Percentiles rank a stretch among this genome's conserved stretches.
Evolutionary conservation across 2,329 filamentous ascomycete genomes (phyloP).

Genomic region (Arthroderma sp.): DNA sequence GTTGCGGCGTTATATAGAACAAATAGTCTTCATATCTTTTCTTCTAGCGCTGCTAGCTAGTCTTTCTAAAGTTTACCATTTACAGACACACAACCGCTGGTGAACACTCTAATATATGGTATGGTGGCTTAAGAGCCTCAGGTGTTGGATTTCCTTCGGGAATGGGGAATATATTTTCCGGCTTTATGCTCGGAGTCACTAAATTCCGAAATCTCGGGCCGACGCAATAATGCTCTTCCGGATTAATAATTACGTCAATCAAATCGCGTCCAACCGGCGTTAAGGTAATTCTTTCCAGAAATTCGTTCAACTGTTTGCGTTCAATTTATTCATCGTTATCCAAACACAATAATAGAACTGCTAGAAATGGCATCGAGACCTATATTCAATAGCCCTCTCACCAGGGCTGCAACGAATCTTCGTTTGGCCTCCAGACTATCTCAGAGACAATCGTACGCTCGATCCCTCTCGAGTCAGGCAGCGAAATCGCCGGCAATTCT

Average conservation of each 20-base stretch:
- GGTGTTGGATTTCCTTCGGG: not conserved
- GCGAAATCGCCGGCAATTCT: constrained; percentile 32
- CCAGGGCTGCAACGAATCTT: not conserved
- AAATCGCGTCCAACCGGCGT: too few relatives aligned
- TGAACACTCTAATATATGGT: too few relatives aligned
- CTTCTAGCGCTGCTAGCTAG: too few relatives aligned
- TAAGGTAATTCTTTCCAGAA: too few relatives aligned
- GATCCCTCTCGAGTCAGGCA: constrained; percentile 23
- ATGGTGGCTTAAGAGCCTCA: too few relatives aligned
- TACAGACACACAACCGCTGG: too few relatives aligned
- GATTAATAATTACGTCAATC: constrained; percentile 1
- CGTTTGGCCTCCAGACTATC: not conserved
- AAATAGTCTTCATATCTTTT: too few relatives aligned
- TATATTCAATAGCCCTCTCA: constrained; percentile 1
- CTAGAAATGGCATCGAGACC: constrained; percentile 4
- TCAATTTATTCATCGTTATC: not conserved
- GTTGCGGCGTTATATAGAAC: too few relatives aligned
- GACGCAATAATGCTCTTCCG: not conserved
- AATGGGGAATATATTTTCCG: not conserved
- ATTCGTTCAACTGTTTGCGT: not conserved
- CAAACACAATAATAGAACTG: too few relatives aligned
- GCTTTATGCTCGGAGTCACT: not conserved
- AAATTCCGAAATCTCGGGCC: not conserved
- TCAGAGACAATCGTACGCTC: too few relatives aligned
- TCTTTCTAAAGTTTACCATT: too few relatives aligned